Base-by-base conservation (phyloP, 345 rosid species). In the Pugionium cornutum region DNA sequence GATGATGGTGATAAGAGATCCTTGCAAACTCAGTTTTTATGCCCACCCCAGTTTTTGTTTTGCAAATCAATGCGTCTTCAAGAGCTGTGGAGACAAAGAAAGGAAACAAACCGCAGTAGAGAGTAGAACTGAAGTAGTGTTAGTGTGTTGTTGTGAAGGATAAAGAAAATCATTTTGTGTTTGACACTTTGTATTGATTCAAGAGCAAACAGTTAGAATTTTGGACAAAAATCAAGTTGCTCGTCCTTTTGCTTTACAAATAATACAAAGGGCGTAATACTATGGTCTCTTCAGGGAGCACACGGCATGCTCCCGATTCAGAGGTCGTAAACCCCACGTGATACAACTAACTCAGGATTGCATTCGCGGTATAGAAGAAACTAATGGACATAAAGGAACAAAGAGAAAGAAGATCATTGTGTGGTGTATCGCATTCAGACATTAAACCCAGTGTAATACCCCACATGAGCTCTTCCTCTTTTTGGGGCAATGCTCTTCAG, bases 1-100 rank as follows among this genome's bases (percentile, higher is more conserved):
- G 84, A 79, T 89, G 79, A 77, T 41, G 40, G 45, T 58, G 18
- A 42, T 8, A 42, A 36, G 4, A 59, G 37, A 52, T 9, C 31
- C 56, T 53, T 40, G 43, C 50, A 31, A 41, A 35, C 32, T 47
- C 11, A 53, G 59, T 36, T 33, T 7, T 48, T 26, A 5, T 25
- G 44, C 46, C 30, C 48, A 34, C 36, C 62, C 28, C 42, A 35
- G 33, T 6, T 31, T 18, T 70, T 62, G 18, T 53, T 49, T 62
- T 62, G 5, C 11, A 42, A 25, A 55, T 55, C 43, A 62, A 53
- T 2, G 63, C 30, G 68, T 54, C 34, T 11, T 8, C 37, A 36
- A 45, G 55, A 55, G 18, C 34, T 40, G 66, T 50, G 9, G 30
- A 40, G 54, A 61, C 55, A 43, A 28, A 9, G 9, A 29, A 42